These are phyloP conservation scores for Maudiozyma pseudohumilis DNA, from an alignment of 805 yeast species.

Conservation along the genomic window DNA sequence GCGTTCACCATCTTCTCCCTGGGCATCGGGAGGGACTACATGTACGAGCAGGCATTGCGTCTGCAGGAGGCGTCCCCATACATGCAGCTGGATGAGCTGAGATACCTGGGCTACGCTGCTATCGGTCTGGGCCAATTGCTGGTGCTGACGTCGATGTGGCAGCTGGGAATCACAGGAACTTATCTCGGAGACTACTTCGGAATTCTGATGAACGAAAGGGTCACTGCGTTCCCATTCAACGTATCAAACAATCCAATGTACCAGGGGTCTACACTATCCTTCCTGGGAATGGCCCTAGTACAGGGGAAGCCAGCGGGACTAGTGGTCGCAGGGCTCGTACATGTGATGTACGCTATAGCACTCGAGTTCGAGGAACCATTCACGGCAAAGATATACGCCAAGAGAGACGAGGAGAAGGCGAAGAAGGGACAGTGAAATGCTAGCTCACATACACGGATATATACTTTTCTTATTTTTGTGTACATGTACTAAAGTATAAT, in stretches of 20 bases:
- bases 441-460: too few species aligned
- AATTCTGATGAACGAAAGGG: slow-evolving; percentile 81
- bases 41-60: slow-evolving; percentile 59
- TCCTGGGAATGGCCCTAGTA: slow-evolving; percentile 83
- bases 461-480: not conserved
- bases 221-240: slow-evolving; percentile 88
- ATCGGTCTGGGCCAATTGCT: slow-evolving; percentile 70
- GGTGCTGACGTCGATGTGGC: slow-evolving; percentile 80
- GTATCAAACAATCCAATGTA: slow-evolving; percentile 93
- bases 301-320: slow-evolving; percentile 88
- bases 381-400: slow-evolving; percentile 84
- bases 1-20: slow-evolving; percentile 77
- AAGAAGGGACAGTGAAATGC: slow-evolving; percentile 13
- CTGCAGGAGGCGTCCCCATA: slow-evolving; percentile 62
- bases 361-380: slow-evolving; percentile 90
- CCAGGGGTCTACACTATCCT: slow-evolving; percentile 81
- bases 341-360: slow-evolving; percentile 74
- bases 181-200: slow-evolving; percentile 97
- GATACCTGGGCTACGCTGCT: slow-evolving; percentile 41
- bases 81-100: slow-evolving; percentile 32
- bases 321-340: slow-evolving; percentile 60
- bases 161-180: slow-evolving; percentile 91
- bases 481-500: too few species aligned
- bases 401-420: slow-evolving; percentile 37
- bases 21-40: slow-evolving; percentile 73